Evolutionary conservation across 495 filamentous ascomycete species (phyloP).

Genomic region (Trichocladium antarcticum): DNA sequence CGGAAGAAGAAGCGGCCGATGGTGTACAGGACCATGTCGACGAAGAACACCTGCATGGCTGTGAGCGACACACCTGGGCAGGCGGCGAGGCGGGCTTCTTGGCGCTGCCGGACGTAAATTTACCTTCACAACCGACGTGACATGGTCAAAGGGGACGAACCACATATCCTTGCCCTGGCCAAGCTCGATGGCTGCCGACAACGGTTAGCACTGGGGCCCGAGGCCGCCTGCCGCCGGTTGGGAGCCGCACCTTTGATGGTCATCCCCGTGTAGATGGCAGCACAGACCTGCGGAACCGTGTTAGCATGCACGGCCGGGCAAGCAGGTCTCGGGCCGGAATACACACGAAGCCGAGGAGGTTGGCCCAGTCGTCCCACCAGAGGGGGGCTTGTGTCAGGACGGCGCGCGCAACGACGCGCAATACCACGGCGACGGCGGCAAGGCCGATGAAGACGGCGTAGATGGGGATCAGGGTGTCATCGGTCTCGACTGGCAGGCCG

Average conservation of each 20-base stretch:
- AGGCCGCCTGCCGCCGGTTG: not conserved
- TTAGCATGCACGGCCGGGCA: not conserved
- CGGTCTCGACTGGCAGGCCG: not conserved
- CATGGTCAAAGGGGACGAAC: constrained; percentile 35
- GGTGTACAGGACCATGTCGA: constrained; percentile 29
- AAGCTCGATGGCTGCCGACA: constrained; percentile 22
- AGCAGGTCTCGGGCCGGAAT: not conserved
- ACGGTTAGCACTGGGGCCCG: not conserved
- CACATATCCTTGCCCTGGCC: constrained; percentile 41
- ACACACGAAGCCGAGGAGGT: constrained; percentile 16
- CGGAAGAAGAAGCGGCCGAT: constrained; percentile 29
- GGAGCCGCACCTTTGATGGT: constrained; percentile 3
- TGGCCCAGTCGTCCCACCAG: constrained; percentile 25
- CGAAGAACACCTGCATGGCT: constrained; percentile 15
- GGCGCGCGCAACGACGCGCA: constrained; percentile 16
- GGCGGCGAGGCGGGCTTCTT: not conserved
- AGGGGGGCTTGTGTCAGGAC: constrained; percentile 19
- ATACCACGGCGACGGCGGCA: constrained; percentile 11
- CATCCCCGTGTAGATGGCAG: constrained; percentile 9
- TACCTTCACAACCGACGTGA: constrained; percentile 23
- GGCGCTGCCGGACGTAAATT: not conserved
- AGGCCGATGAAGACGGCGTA: constrained; percentile 15
- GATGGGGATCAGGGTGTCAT: constrained; percentile 10
- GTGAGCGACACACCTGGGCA: not conserved
- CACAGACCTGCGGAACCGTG: constrained; percentile 1